phyloP scores from a whole-genome alignment of 75 land plant genomes.

The Gnetum montanum region DNA sequence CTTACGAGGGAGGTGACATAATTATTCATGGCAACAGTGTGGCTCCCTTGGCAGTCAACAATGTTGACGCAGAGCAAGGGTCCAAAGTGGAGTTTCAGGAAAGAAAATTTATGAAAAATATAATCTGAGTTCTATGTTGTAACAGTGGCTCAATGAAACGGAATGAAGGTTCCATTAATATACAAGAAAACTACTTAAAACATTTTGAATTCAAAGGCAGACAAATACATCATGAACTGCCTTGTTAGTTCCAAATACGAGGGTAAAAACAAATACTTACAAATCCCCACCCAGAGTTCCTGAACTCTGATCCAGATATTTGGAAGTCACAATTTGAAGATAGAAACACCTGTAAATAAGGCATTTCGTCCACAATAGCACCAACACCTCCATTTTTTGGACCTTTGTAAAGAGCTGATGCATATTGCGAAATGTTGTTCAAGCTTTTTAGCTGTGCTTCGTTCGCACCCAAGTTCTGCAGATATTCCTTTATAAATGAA shows the following conservation, averaged over 20 bases:
- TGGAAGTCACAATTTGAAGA: constrained; percentile 8
- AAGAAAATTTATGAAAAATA: too few relatives aligned
- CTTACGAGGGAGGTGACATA: too few relatives aligned
- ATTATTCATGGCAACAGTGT: too few relatives aligned
- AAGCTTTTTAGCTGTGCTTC: constrained; percentile 34
- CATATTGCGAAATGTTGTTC: constrained; percentile 16
- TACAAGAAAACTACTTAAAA: constrained; percentile 1
- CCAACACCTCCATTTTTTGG: constrained; percentile 30
- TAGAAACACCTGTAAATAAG: constrained; percentile 26
- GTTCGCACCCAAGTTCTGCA: constrained; percentile 52
- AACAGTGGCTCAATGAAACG: too few relatives aligned
- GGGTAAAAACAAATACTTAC: too few relatives aligned
- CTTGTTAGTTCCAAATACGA: too few relatives aligned
- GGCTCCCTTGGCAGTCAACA: too few relatives aligned
- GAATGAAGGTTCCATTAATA: neutral
- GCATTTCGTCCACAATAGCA: constrained; percentile 37
- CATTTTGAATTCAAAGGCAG: too few relatives aligned
- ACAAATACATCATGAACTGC: too few relatives aligned
- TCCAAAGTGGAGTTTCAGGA: too few relatives aligned
- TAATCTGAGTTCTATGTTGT: too few relatives aligned
- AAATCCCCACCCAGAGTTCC: constrained; percentile 41
- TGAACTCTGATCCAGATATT: constrained; percentile 24
- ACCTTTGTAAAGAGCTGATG: constrained; percentile 9
- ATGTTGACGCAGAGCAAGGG: too few relatives aligned
- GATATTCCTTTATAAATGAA: constrained; percentile 67